A percentile compares a stretch with the other conserved stretches of the same genome.
These are phyloP conservation scores for Dipodascopsis uninucleata DNA, from an alignment of 805 yeast genomes.

Conservation along the genomic window DNA sequence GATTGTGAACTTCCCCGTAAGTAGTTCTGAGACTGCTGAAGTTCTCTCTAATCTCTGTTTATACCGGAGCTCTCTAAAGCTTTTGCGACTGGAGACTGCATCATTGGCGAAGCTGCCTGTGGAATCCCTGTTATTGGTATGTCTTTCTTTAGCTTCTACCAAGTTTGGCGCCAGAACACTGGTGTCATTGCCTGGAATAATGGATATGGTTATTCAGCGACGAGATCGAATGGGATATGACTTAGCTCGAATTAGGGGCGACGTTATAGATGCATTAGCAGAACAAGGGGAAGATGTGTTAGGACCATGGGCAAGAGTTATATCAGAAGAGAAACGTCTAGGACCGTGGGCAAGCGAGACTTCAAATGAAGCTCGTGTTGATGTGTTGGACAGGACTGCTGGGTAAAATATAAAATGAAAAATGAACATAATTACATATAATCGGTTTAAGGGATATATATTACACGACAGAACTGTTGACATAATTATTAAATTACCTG, in stretches of 20 bases:
- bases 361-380: slow-evolving; percentile 16
- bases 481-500: slow-evolving; percentile 10
- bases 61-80: slow-evolving; percentile 5
- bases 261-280: slow-evolving; percentile 15
- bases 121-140: slow-evolving; percentile 18
- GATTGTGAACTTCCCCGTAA: slow-evolving; percentile 13
- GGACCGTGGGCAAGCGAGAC: slow-evolving; percentile 21
- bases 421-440: too few species aligned
- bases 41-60: slow-evolving; percentile 11
- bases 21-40: slow-evolving; percentile 9
- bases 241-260: slow-evolving; percentile 21
- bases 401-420: slow-evolving; percentile 1
- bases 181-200: slow-evolving; percentile 24
- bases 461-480: slow-evolving; percentile 5
- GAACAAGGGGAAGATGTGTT: slow-evolving; percentile 11
- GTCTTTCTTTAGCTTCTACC: slow-evolving; percentile 17
- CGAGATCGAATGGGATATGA: slow-evolving; percentile 17
- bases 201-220: slow-evolving; percentile 23
- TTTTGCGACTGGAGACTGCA: slow-evolving; percentile 12
- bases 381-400: slow-evolving; percentile 21
- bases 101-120: slow-evolving; percentile 19
- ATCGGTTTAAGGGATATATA: too few species aligned
- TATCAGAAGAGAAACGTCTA: slow-evolving; percentile 14
- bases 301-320: slow-evolving; percentile 24
- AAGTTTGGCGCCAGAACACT: slow-evolving; percentile 19